These are phyloP conservation scores for Nicotiana undulata DNA, from an alignment of 257 asterid genomes.

Conservation along the genomic window DNA sequence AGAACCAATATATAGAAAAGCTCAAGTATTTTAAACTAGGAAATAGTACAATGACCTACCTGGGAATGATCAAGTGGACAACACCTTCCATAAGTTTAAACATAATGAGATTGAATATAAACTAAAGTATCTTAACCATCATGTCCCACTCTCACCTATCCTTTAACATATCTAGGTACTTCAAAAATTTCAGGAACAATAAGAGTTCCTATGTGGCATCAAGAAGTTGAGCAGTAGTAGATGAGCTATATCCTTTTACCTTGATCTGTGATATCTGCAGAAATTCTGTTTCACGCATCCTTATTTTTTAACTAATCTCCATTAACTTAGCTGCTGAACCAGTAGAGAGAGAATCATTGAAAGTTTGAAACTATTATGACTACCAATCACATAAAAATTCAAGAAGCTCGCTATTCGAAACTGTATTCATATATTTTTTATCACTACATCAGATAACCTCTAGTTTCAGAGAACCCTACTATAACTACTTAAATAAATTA, in stretches of 20 bases:
- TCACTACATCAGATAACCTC: not conserved
- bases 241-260: not conserved
- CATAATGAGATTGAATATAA: not conserved
- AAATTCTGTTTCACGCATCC: not conserved
- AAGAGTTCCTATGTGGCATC: not conserved
- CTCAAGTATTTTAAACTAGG: not conserved
- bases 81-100: not conserved
- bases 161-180: not conserved
- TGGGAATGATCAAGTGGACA: not conserved
- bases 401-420: not conserved
- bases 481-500: not conserved
- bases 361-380: no score
- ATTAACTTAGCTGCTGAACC: not conserved
- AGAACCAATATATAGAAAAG: not conserved
- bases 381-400: not conserved
- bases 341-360: not conserved
- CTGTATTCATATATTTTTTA: not conserved
- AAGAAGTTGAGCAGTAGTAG: not conserved
- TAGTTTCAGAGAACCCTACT: not conserved
- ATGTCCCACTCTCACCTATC: not conserved
- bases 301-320: not conserved
- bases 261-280: not conserved
- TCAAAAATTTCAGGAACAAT: not conserved
- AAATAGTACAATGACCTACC: not conserved
- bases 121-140: not conserved